phyloP scores from a whole-genome alignment of 768 basidiomycete species.

The Tricholoma hemisulphureum region DNA sequence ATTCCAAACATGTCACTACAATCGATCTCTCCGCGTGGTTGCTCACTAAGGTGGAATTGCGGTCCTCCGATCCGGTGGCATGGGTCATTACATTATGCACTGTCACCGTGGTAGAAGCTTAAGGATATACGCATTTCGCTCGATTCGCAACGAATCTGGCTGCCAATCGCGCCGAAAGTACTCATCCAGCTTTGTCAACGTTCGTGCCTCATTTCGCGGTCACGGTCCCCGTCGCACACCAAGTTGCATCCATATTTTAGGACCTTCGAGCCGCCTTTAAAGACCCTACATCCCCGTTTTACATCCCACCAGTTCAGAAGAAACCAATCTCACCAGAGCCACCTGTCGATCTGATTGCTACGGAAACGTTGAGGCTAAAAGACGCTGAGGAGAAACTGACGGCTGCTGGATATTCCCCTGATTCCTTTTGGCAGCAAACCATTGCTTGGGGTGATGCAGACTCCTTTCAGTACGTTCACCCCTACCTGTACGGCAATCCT shows the following conservation, averaged over 20 bases:
- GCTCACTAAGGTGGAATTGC: too few species aligned
- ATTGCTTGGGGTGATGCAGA: constrained; percentile 84
- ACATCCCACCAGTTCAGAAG: constrained; percentile 55
- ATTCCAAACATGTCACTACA: too few species aligned
- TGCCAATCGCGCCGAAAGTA: background rate
- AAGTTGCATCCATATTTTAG: constrained; percentile 35
- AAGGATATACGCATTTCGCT: background rate
- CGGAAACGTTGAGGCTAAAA: constrained; percentile 13
- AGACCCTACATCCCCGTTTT: constrained; percentile 64
- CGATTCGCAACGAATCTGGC: background rate
- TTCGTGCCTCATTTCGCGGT: background rate
- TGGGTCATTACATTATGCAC: too few species aligned
- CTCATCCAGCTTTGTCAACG: constrained; percentile 1
- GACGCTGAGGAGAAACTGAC: constrained; percentile 44
- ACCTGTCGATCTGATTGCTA: constrained; percentile 3
- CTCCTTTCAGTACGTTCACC: constrained; percentile 61
- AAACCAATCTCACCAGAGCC: constrained; percentile 63
- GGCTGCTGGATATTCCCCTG: constrained; percentile 52
- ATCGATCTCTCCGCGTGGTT: too few species aligned
- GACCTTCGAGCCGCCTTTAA: constrained; percentile 60
- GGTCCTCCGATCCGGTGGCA: too few species aligned
- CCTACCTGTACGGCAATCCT: background rate
- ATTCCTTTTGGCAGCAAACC: constrained; percentile 74
- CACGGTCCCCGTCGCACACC: too few species aligned
- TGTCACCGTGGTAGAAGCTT: too few species aligned